Percentiles rank a stretch among this genome's conserved stretches.
These are phyloP conservation scores for Elsinoe fawcettii DNA, from an alignment of 2,329 filamentous ascomycete genomes.

Conservation along the genomic window DNA sequence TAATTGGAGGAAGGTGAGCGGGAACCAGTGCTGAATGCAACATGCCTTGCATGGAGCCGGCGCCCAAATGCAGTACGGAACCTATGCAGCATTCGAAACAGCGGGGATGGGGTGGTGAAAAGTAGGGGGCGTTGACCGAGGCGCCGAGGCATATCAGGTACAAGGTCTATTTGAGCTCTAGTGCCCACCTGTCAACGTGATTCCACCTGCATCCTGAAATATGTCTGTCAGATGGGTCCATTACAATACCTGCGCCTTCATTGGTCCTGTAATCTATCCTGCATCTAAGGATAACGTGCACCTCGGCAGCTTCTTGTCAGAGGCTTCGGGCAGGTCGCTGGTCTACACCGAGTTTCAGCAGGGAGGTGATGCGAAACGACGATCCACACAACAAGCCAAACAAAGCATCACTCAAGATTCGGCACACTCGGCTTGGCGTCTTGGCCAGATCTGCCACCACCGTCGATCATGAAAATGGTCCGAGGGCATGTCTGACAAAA, in stretches of 20 bases:
- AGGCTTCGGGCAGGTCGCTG: background rate
- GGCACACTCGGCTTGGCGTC: background rate
- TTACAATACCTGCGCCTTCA: background rate
- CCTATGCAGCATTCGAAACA: conserved; percentile 2
- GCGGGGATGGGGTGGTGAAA: background rate
- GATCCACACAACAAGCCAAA: conserved; percentile 6
- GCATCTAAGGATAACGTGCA: background rate
- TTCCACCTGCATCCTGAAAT: conserved; percentile 7
- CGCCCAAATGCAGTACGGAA: conserved; percentile 5
- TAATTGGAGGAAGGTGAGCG: conserved; percentile 9
- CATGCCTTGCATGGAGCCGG: background rate
- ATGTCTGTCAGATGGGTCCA: background rate
- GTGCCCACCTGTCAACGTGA: background rate
- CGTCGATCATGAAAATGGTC: too few relatives aligned
- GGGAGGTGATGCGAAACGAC: conserved; percentile 3
- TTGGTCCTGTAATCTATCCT: conserved; percentile 1
- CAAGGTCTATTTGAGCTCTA: background rate
- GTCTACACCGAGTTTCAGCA: background rate
- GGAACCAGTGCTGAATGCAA: conserved; percentile 8
- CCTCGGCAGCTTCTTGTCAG: background rate
- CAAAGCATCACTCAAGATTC: background rate
- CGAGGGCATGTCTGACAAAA: too few relatives aligned
- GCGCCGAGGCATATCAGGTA: conserved; percentile 10
- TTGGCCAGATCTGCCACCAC: background rate
- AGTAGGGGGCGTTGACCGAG: background rate